phyloP scores from a whole-genome alignment of 345 rosid species.

The Citrus inodora region DNA sequence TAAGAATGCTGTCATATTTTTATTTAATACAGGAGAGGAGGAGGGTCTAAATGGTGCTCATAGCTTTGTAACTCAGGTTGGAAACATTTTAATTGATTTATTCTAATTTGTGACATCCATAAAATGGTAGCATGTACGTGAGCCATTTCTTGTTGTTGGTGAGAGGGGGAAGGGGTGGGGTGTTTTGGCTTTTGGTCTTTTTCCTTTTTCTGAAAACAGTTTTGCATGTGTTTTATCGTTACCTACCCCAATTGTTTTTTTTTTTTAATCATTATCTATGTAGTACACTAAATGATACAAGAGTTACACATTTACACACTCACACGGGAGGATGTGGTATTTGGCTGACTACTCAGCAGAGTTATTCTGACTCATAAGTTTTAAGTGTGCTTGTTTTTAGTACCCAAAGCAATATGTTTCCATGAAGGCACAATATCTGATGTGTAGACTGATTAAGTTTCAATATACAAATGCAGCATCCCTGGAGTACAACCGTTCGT shows the following conservation, averaged over 20 bases:
- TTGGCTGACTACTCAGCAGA: conserved; percentile 1
- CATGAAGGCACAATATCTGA: not conserved
- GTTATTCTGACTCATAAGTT: not conserved
- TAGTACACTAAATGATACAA: not conserved
- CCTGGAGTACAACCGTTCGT: conserved; percentile 73
- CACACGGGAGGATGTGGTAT: not conserved
- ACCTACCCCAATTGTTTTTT: not conserved
- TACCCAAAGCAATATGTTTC: not conserved
- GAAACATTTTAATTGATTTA: conserved; percentile 11
- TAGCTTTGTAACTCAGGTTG: conserved; percentile 95
- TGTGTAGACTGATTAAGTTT: conserved; percentile 11
- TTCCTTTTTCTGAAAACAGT: too few species aligned
- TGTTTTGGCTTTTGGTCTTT: too few species aligned
- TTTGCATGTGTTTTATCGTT: not conserved
- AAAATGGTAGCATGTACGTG: not conserved
- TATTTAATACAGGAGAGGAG: conserved; percentile 93
- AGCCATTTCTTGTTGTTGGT: too few species aligned
- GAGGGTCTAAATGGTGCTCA: conserved; percentile 98
- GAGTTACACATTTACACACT: not conserved
- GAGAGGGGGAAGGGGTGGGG: too few species aligned
- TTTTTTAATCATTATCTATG: not conserved
- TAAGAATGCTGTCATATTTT: conserved; percentile 78
- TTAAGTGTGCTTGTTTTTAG: not conserved
- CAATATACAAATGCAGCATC: conserved; percentile 59
- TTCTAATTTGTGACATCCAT: not conserved